Percentiles rank a stretch among this genome's conserved stretches.
Conservation (phyloP, 2,329 filamentous ascomycete species). For the Lanzia echinophila region DNA sequence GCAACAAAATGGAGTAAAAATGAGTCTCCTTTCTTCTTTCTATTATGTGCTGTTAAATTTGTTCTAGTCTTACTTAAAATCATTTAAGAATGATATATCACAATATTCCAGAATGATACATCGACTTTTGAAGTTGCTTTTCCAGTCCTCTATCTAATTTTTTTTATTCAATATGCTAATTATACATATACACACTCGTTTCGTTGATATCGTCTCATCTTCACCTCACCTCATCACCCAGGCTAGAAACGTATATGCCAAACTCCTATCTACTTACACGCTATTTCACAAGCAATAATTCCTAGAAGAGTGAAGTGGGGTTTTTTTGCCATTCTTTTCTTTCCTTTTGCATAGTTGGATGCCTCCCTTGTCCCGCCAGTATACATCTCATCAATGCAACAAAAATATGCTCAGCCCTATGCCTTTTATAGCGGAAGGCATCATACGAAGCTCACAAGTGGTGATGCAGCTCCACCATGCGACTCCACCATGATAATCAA, state of each 20-base stretch:
- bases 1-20: not conserved
- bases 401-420: too few species aligned
- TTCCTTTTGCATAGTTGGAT: not conserved
- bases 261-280: not conserved
- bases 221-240: not conserved
- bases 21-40: not conserved
- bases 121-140: not conserved
- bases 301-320: conserved; percentile 4
- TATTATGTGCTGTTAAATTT: not conserved
- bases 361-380: not conserved
- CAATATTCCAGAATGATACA: not conserved
- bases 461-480: too few species aligned
- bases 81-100: not conserved
- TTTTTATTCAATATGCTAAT: not conserved
- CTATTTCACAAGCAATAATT: conserved; percentile 5
- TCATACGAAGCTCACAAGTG: too few species aligned
- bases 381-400: not conserved
- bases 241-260: not conserved
- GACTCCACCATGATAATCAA: too few species aligned
- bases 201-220: not conserved
- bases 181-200: not conserved
- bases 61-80: too few species aligned
- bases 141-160: not conserved
- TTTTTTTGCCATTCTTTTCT: not conserved
- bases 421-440: too few species aligned